Percentiles rank a stretch among this genome's conserved stretches.
Conservation (phyloP, 495 filamentous ascomycete species). For the Trypethelium eluteriae region DNA sequence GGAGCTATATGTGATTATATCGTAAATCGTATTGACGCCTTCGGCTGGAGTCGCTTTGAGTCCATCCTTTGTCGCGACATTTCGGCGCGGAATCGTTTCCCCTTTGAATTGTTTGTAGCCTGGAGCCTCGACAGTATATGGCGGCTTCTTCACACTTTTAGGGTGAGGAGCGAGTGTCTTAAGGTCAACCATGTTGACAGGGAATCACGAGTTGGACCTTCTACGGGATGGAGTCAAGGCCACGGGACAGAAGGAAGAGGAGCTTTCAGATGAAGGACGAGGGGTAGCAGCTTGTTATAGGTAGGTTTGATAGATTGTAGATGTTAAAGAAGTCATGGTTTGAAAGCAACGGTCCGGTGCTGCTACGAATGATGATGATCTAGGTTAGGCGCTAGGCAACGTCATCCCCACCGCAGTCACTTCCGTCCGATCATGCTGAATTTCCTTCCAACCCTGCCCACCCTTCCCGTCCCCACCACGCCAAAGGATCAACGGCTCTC, state of each 20-base stretch:
- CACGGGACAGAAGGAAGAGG: background rate
- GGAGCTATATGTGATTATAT: conserved; percentile 71
- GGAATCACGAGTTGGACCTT: background rate
- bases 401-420: no score
- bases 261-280: background rate
- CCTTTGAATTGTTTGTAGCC: conserved; percentile 64
- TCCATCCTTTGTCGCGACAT: conserved; percentile 61
- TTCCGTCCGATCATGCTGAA: no score
- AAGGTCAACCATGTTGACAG: conserved; percentile 28
- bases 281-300: background rate
- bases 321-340: background rate
- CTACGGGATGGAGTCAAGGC: background rate
- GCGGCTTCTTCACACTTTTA: conserved; percentile 52
- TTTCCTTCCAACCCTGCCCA: no score
- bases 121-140: conserved; percentile 74
- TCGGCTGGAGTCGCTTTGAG: conserved; percentile 59
- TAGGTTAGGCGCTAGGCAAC: no score
- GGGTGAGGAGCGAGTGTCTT: conserved; percentile 51
- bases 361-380: no score
- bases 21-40: conserved; percentile 74
- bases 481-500: background rate
- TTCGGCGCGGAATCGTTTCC: conserved; percentile 84
- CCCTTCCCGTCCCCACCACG: background rate
- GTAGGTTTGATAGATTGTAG: background rate
- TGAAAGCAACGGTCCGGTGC: background rate